Evolutionary conservation across 352 stramenopile genomes (phyloP), one percentile per base, ranked within the genome.

Genomic region (Phytophthora rubi): DNA sequence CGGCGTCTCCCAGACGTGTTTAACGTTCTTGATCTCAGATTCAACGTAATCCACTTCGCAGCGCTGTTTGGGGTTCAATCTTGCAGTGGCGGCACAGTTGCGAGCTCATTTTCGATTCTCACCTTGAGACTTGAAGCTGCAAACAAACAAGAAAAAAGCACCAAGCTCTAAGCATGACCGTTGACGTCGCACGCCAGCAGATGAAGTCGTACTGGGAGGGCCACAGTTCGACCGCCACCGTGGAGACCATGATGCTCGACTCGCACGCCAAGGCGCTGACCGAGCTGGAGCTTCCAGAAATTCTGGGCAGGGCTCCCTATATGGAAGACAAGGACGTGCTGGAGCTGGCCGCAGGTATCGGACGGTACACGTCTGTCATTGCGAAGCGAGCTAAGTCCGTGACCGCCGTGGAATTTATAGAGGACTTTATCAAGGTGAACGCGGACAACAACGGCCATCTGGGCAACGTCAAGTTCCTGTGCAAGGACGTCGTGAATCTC

Each of bases 171-270:
- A 26, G 16, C n/a, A 88, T 75, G 37, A 88, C 85, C 62, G 84
- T 79, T 32, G 71, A 82, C 52, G 71, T 85, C 51, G 75, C 76
- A 58, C 82, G 86, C 48, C 59, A 81, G 37, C 73, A 79, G 55
- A 94, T 94, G 86, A 94, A 90, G 71, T 73, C 78, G 33, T 94
- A 93, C 79, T 94, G 86, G 86, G 74, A 81, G 6, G 82, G 88
- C 59, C 86, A 92, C 62, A 77, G 70, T 12, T 66, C 68, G n/a
- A 65, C 80, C 30, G 86, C 84, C 35, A 91, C 79, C 9, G 77
- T 93, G 32, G 86, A 93, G 65, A 91, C 84, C 57, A 93, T 93
- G 86, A 93, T 93, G 86, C 80, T 93, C 42, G 86, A 93, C 76
- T 76, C 86, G 44, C 88, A 92, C 59, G 86, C 86, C 59, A 81